phyloP scores from a whole-genome alignment of 352 stramenopile genomes.

The Pelagophyceae sp. region DNA sequence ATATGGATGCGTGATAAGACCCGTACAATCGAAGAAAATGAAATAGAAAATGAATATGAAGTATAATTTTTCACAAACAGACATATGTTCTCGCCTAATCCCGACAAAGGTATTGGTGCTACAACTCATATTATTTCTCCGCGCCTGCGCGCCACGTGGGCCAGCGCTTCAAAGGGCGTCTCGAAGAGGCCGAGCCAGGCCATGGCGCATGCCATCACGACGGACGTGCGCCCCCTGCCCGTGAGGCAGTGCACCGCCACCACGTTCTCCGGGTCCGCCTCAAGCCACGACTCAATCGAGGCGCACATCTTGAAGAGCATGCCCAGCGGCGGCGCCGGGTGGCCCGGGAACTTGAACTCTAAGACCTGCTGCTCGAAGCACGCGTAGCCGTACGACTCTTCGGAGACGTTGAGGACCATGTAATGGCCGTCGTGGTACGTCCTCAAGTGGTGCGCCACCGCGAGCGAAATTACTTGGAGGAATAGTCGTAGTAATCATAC shows the following conservation, averaged over 20 bases:
- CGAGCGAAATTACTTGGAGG: no score
- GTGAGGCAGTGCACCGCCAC: conserved; percentile 92
- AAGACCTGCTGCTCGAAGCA: conserved; percentile 92
- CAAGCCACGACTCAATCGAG: conserved; percentile 91
- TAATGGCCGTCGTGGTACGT: conserved; percentile 81
- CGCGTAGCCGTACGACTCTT: conserved; percentile 88
- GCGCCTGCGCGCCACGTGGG: conserved; percentile 79
- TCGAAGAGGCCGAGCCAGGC: conserved; percentile 83
- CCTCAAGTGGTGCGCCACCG: conserved; percentile 83
- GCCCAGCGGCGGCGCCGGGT: conserved; percentile 86
- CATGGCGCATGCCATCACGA: conserved; percentile 86
- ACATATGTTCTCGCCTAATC: no score
- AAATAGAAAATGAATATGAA: no score
- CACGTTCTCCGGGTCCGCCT: conserved; percentile 86
- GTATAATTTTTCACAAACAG: no score
- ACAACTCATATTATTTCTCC: no score
- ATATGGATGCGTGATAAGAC: no score
- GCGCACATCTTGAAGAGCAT: conserved; percentile 93
- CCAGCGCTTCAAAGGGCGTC: conserved; percentile 78
- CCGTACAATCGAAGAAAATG: no score
- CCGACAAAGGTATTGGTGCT: no score
- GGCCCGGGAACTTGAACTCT: conserved; percentile 91
- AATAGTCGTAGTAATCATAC: no score
- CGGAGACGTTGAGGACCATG: conserved; percentile 96
- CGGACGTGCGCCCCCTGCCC: conserved; percentile 83